Evolutionary conservation across 768 basidiomycete genomes (phyloP), one percentile per base, ranked within the genome.

Genomic region (Crepidotus variabilis): DNA sequence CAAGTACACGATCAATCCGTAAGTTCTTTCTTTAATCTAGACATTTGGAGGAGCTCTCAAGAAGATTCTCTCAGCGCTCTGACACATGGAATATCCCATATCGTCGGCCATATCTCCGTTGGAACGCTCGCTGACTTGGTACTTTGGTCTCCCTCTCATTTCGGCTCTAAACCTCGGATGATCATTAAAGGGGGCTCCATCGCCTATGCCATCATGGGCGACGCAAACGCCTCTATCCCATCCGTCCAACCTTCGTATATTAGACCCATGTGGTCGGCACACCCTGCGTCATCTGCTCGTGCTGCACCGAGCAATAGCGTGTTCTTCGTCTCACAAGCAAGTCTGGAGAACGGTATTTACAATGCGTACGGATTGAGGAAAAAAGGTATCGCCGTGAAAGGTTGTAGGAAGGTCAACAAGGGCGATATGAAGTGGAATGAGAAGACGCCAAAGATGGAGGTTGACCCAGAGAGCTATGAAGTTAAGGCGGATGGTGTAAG

Each of bases 1-100:
- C 14, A 99, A 98, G 69, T 98, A 98, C 72, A 98, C 97, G 13
- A 85, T 98, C 68, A 98, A 99, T 67, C 94, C 96, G 28, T 28
- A 8, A 28, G 28, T 28, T 28, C 28, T 8, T 28, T 28, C 28
- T 8, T 28, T 3, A 4, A 28, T 8, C 28, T 28, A 8, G 28
- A 8, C 28, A 28, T 28, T 28, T 8, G 28, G 28, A 28, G 4
- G 28, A 8, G 8, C 4, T 28, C 28, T 28, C 28, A 28, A 4
- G 4, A 28, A 28, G 8, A 28, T 28, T 28, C 28, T 28, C 28
- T 28, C 28, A 28, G 28, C 0, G 97, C 97, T 0, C 89, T 99
- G 59, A 87, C 92, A 0, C 95, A 98, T 57, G 97, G 97, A 1
- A 92, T 98, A 59, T 86, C 86, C 56, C 87, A 92, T 66, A 61